Conservation (phyloP, 495 filamentous ascomycete species). For the Hypoxylon fragiforme region DNA sequence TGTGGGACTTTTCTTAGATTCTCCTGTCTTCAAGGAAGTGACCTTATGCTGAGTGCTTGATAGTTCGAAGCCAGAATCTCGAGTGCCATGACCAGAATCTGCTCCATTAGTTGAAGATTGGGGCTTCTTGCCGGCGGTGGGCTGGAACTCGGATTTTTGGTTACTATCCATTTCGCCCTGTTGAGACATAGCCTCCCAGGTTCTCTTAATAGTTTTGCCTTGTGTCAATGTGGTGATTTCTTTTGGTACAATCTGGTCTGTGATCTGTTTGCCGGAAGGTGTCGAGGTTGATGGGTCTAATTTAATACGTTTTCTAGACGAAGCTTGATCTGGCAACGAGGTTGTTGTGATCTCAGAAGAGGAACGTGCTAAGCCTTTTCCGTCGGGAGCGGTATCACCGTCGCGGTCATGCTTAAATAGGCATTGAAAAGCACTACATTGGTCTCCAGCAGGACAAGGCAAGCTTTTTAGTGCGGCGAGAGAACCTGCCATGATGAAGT, state of each 20-base stretch:
- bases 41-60: background rate
- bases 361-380: constrained; percentile 8
- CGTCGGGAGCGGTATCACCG: background rate
- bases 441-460: constrained; percentile 63
- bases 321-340: constrained; percentile 3
- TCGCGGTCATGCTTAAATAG: constrained; percentile 47
- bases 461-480: constrained; percentile 67
- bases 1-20: background rate
- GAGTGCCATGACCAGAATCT: background rate
- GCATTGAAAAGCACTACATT: constrained; percentile 45
- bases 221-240: background rate
- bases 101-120: background rate
- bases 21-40: constrained; percentile 3
- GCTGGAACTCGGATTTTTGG: background rate
- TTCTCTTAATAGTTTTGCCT: background rate
- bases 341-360: constrained; percentile 12
- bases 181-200: constrained; percentile 1
- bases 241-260: background rate
- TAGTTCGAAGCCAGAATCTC: background rate
- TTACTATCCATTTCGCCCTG: background rate
- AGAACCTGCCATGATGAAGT: constrained; percentile 68
- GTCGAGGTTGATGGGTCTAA: constrained; percentile 23
- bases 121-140: constrained; percentile 2
- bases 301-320: constrained; percentile 33
- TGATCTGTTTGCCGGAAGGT: no score